Evolutionary conservation across 257 asterid genomes (phyloP).

Genomic region (Agastache rugosa): DNA sequence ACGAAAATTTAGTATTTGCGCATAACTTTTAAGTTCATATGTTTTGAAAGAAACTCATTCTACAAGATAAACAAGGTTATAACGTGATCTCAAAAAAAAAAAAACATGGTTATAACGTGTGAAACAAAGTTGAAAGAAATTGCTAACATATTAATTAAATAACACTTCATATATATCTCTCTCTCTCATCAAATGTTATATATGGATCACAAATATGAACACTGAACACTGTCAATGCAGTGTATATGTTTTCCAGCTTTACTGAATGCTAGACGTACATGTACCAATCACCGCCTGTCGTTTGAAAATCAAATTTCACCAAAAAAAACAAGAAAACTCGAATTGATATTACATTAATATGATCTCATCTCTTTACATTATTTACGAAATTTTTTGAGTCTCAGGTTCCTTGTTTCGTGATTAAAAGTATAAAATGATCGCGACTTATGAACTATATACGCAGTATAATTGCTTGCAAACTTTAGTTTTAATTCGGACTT

Average conservation of each 20-base stretch:
- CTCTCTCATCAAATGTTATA: slow-evolving; percentile 1
- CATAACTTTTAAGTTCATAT: background rate
- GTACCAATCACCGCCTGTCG: slow-evolving; percentile 23
- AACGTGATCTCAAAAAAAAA: no score
- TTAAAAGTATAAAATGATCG: slow-evolving; percentile 7
- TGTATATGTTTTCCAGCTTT: slow-evolving; percentile 26
- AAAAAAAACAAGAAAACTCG: background rate
- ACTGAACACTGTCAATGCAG: slow-evolving; percentile 33
- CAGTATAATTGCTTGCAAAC: background rate
- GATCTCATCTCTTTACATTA: background rate
- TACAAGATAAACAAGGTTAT: background rate
- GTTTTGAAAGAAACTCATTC: background rate
- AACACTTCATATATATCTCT: background rate
- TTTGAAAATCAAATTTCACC: background rate
- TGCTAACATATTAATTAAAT: no score
- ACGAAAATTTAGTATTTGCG: no score
- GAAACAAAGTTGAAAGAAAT: background rate
- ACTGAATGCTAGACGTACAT: slow-evolving; percentile 36
- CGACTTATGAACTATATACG: background rate
- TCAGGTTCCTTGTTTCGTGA: slow-evolving; percentile 7
- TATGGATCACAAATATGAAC: slow-evolving; percentile 13
- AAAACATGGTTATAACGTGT: no score
- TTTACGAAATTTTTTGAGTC: background rate
- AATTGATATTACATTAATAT: slow-evolving; percentile 20
- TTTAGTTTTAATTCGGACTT: background rate